Conservation (phyloP, 495 filamentous ascomycete species). For the Neurospora sp. region DNA sequence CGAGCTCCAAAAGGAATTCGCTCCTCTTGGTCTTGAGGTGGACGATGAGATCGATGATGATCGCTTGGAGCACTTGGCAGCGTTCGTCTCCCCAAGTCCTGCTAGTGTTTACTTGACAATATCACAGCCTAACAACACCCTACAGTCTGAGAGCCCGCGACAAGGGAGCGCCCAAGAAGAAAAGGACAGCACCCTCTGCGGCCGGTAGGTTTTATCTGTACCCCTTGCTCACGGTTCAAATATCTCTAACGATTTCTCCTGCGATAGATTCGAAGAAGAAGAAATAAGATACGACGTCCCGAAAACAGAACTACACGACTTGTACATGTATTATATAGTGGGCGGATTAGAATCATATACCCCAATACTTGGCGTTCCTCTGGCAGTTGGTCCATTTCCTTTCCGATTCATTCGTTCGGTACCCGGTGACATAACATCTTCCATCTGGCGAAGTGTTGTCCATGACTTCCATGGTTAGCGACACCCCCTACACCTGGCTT, state of each 20-base stretch:
- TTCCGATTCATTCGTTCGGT: background rate
- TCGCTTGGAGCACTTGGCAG: conserved; percentile 63
- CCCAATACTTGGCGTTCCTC: conserved; percentile 1
- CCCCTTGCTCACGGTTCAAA: background rate
- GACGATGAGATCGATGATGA: conserved; percentile 69
- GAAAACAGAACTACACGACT: background rate
- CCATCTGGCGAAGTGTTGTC: background rate
- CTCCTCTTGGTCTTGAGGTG: conserved; percentile 43
- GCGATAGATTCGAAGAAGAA: conserved; percentile 18
- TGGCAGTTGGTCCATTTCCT: background rate
- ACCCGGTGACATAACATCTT: background rate
- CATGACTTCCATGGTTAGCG: background rate
- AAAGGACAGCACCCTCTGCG: conserved; percentile 40
- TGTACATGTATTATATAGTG: conserved; percentile 16
- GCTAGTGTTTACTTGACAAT: background rate
- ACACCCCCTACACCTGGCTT: background rate
- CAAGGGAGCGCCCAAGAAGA: conserved; percentile 90
- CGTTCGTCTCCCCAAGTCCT: conserved; percentile 17
- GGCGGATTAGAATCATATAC: conserved; percentile 16
- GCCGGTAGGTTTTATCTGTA: conserved; percentile 42
- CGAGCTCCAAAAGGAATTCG: conserved; percentile 56
- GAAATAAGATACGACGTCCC: conserved; percentile 8
- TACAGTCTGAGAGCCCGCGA: conserved; percentile 62
- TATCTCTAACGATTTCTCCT: conserved; percentile 7
- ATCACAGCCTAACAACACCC: conserved; percentile 16